Base-by-base conservation (phyloP, 176 grass and related monocot genomes). In the Phoenix roebelenii region DNA sequence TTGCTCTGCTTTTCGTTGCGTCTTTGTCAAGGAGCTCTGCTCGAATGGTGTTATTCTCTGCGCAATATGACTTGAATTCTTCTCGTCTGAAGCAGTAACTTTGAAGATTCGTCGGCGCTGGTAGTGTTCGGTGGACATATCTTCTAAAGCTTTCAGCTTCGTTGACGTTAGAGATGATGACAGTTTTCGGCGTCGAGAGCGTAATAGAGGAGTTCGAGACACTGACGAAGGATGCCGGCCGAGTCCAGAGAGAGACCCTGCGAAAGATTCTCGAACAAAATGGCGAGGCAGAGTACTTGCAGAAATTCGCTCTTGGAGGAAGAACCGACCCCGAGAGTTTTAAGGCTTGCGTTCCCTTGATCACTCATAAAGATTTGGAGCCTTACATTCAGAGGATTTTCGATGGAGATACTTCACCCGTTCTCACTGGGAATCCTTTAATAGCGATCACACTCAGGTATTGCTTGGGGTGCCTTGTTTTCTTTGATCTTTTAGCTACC, bases 371-470 rank as follows among this genome's bases (percentile, higher is more conserved):
- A 3, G 88, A 93, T 67, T 50, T 99, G 14, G 84, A 89, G 18
- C 76, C 85, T 15, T 93, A 83, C 32, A 89, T 99, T 26, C 74
- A 65, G 71, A 83, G 82, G 77, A 88, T 99, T 32, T 79, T 50
- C 35, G 82, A 99, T 16, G 89, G 94, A 22, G 64, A 86, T 56
- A 54, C 7, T 12, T 73, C 60, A 22, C 64, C 79, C 2, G 68
- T 99, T 60, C 74, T 99, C 57, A 99, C 88, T 12, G 82, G 88
- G n/a, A 83, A 89, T 54, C 88, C 85, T 2, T 74, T 99, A 52
- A 78, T 82, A 22, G 77, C 84, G 25, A 67, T 99, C 18, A 93
- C 94, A 44, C 74, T 99, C 22, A 98, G 93, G 93, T 92, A 56
- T 19, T 39, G 1, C 25, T 44, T 44, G 35, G 10, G 9, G 10